A percentile compares a stretch with the other conserved stretches of the same genome.
These are phyloP conservation scores for Globisporangium carolinianum DNA, from an alignment of 352 stramenopile genomes.

Conservation along the genomic window DNA sequence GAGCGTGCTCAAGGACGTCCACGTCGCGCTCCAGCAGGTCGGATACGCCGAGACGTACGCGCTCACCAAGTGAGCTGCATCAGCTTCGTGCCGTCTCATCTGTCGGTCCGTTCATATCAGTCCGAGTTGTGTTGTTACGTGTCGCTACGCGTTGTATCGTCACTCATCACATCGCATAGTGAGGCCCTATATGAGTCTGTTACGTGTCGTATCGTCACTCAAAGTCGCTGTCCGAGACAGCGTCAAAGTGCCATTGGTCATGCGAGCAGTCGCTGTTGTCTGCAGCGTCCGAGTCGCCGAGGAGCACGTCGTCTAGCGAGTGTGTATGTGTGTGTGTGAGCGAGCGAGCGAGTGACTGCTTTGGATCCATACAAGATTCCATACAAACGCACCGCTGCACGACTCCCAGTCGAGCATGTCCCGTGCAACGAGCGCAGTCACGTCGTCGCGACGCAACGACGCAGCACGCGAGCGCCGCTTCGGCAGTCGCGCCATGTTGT, in stretches of 20 bases:
- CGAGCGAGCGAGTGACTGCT: background rate
- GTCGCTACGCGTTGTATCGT: background rate
- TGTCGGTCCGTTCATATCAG: background rate
- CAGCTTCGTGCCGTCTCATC: too few relatives aligned
- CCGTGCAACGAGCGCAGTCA: slow-evolving; percentile 2
- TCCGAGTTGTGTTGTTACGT: background rate
- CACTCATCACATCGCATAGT: too few relatives aligned
- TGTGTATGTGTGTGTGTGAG: slow-evolving; percentile 3
- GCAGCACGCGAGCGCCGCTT: background rate
- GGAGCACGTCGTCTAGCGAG: slow-evolving; percentile 21
- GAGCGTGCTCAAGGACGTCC: slow-evolving; percentile 20
- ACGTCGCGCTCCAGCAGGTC: slow-evolving; percentile 20
- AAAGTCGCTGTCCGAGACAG: slow-evolving; percentile 68
- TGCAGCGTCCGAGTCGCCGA: slow-evolving; percentile 11
- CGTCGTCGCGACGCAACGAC: background rate
- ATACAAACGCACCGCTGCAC: slow-evolving; percentile 41
- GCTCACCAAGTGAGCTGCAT: slow-evolving; percentile 11
- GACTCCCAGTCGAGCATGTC: slow-evolving; percentile 64
- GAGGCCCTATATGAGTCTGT: background rate
- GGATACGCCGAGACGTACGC: slow-evolving; percentile 23
- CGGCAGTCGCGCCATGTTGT: background rate
- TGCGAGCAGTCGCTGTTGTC: slow-evolving; percentile 5
- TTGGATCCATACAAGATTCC: too few relatives aligned
- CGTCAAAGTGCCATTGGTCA: slow-evolving; percentile 42
- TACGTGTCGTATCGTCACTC: slow-evolving; percentile 14